phyloP scores from a whole-genome alignment of 2,329 filamentous ascomycete species.

The Aaosphaeria pasadenensis region DNA sequence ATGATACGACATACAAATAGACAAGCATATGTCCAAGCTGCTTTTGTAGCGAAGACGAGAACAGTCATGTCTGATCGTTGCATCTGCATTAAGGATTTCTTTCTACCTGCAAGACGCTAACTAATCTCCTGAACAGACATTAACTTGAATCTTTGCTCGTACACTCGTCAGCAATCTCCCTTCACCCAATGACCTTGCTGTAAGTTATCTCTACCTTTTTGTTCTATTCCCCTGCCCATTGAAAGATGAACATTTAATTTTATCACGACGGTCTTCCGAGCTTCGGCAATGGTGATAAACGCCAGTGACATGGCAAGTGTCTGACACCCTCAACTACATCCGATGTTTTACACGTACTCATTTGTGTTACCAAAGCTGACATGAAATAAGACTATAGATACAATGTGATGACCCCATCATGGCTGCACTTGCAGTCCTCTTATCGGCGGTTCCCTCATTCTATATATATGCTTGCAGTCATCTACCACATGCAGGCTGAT shows the following conservation, averaged over 20 bases:
- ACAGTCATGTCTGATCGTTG: conserved; percentile 34
- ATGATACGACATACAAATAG: conserved; percentile 80
- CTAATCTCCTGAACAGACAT: conserved; percentile 12
- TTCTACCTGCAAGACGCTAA: conserved; percentile 10
- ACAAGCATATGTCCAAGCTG: conserved; percentile 99
- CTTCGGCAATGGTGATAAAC: conserved; percentile 73
- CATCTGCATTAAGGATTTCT: conserved; percentile 12
- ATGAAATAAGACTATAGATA: no score
- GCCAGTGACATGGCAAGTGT: conserved; percentile 70
- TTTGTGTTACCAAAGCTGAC: no score
- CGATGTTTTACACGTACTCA: no score
- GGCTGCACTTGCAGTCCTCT: no score
- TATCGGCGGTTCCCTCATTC: no score
- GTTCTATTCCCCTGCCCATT: conserved; percentile 7
- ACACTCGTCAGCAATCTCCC: background rate
- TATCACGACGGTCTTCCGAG: conserved; percentile 90
- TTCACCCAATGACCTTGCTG: background rate
- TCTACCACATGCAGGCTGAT: no score
- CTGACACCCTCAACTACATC: conserved; percentile 14
- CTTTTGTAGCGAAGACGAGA: conserved; percentile 45
- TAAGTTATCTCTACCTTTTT: background rate
- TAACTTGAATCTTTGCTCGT: background rate
- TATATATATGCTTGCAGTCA: no score
- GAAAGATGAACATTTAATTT: conserved; percentile 44
- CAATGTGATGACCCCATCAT: no score